Conservation (phyloP, 257 asterid genomes). For the Plantago ovata region DNA sequence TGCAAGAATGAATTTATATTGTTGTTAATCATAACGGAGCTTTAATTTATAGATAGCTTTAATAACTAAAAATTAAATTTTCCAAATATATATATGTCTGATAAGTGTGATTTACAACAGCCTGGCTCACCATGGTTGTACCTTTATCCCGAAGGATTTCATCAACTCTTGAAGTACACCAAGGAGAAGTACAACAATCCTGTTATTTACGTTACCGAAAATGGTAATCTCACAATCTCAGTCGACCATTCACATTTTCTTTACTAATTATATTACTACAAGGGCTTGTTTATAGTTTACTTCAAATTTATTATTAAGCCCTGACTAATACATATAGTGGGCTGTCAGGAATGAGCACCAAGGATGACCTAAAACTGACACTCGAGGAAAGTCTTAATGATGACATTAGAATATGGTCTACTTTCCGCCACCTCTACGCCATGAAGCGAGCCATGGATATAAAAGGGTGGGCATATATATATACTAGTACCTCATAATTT, state of each 20-base stretch:
- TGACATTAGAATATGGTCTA: background rate
- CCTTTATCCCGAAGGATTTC: slow-evolving; percentile 23
- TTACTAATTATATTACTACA: background rate
- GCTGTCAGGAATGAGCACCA: slow-evolving; percentile 2
- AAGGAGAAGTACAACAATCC: slow-evolving; percentile 27
- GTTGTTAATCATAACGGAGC: too few species aligned
- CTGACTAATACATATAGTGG: too few species aligned
- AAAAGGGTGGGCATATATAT: too few species aligned
- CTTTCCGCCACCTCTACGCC: too few species aligned
- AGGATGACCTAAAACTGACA: background rate
- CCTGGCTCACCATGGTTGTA: slow-evolving; percentile 10
- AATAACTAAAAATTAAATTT: background rate
- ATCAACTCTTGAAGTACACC: slow-evolving; percentile 21
- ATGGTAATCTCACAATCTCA: slow-evolving; percentile 16
- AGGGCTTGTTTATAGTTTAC: too few species aligned
- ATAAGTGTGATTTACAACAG: background rate
- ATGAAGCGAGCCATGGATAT: too few species aligned
- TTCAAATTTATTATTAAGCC: background rate
- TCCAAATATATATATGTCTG: background rate
- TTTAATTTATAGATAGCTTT: background rate
- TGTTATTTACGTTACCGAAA: slow-evolving; percentile 30
- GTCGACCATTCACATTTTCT: background rate
- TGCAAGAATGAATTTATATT: too few species aligned
- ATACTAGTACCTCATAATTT: too few species aligned
- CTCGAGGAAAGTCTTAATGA: background rate